Evolutionary conservation across 345 rosid genomes (phyloP).

Genomic region (Kandelia obovata): DNA sequence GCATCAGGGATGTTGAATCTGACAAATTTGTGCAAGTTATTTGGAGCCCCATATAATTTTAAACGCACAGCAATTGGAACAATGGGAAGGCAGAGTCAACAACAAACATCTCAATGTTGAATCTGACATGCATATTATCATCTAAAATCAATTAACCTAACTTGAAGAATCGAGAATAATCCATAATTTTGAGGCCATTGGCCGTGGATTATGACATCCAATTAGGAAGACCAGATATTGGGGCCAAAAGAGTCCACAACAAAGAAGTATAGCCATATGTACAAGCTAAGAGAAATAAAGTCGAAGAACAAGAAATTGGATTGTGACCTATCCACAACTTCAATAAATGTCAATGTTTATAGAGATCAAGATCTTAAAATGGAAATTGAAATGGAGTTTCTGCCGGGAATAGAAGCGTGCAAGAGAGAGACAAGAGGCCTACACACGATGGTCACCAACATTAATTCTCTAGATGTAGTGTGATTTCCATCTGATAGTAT

Average conservation of each 20-base stretch:
- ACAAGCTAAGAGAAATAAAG: slow-evolving; percentile 33
- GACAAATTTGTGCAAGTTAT: slow-evolving; percentile 7
- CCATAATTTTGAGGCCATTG: background rate
- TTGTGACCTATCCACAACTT: slow-evolving; percentile 29
- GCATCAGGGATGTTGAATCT: background rate
- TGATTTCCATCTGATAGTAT: background rate
- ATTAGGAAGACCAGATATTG: background rate
- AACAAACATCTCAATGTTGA: background rate
- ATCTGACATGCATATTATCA: background rate
- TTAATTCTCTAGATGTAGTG: background rate
- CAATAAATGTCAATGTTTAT: background rate
- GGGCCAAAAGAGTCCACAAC: slow-evolving; percentile 33
- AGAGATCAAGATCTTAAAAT: slow-evolving; percentile 11
- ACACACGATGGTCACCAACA: background rate
- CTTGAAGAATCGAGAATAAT: slow-evolving; percentile 3
- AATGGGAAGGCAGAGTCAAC: background rate
- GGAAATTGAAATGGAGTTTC: slow-evolving; percentile 18
- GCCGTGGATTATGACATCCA: background rate
- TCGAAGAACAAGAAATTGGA: slow-evolving; percentile 37
- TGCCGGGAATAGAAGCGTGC: slow-evolving; percentile 15
- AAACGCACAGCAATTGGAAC: background rate
- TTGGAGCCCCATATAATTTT: background rate
- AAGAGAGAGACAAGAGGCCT: background rate
- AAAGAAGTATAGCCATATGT: slow-evolving; percentile 24
- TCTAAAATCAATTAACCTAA: slow-evolving; percentile 6